Evolutionary conservation across 495 filamentous ascomycete species (phyloP).

Genomic region (Tuber aestivum): DNA sequence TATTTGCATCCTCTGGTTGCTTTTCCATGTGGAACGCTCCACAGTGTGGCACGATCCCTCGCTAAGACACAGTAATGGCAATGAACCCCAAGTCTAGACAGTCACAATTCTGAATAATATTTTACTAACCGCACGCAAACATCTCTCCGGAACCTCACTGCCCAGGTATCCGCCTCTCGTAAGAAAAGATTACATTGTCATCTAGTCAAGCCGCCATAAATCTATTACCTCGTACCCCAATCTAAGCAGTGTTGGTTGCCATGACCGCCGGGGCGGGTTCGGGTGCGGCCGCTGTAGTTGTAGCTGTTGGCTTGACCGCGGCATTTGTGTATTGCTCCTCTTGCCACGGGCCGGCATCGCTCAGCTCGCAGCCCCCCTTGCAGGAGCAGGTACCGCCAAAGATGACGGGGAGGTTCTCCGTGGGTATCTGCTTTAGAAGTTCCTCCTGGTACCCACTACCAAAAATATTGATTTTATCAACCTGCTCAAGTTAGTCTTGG

Average conservation of each 20-base stretch:
- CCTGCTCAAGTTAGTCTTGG: constrained; percentile 46
- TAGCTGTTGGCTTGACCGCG: constrained; percentile 3
- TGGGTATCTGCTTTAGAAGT: constrained; percentile 71
- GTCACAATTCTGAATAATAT: background rate
- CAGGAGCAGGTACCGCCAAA: constrained; percentile 83
- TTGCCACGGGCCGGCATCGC: constrained; percentile 85
- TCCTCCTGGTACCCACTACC: constrained; percentile 71
- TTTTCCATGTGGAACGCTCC: background rate
- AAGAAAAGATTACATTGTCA: background rate
- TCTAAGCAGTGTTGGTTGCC: background rate
- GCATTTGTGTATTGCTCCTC: constrained; percentile 55
- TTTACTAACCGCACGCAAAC: background rate
- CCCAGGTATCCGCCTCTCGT: background rate
- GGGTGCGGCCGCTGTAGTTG: constrained; percentile 24
- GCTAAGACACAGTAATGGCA: background rate
- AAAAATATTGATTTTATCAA: constrained; percentile 86
- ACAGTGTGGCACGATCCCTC: background rate
- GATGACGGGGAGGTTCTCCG: constrained; percentile 77
- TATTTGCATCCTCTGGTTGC: background rate
- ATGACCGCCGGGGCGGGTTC: constrained; percentile 12
- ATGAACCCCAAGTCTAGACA: background rate
- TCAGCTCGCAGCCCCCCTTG: constrained; percentile 71
- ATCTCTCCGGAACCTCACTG: constrained; percentile 1
- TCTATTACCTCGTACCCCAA: background rate
- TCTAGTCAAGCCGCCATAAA: background rate